Evolutionary conservation across 495 filamentous ascomycete species (phyloP), one percentile per base, ranked within the genome.

Genomic region (Ramalina intermedia): DNA sequence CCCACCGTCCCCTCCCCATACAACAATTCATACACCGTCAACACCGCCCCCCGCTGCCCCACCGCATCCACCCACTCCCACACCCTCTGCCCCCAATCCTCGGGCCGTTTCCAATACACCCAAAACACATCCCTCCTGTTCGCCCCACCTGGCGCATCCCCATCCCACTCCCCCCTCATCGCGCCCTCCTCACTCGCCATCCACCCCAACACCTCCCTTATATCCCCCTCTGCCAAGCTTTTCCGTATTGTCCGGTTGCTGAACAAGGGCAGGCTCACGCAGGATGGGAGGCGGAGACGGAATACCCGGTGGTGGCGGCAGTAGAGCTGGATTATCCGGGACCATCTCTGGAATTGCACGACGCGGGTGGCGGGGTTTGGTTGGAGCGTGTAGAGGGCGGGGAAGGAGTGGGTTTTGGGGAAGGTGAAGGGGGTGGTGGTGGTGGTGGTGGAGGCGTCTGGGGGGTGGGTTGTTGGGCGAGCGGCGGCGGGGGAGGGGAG

Each of bases 271-370:
- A 66, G 66, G 23, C 75, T 71, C 9, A 82, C 59, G 2, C 77
- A 73, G 17, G 84, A 69, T 37, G 75, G 65, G 12, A 91, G 67
- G 3, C 79, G 69, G 26, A 96, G 73, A 27, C 76, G 74, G 70
- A 76, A 93, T 57, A 84, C 60, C 37, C 73, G 78, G 65, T 90
- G 76, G 61, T 82, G 72, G 0, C 78, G 76, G 63, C 85, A 88
- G 80, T 91, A 98, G 57, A 80, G 57, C 49, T 83, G 85, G 58
- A 98, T 79, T 16, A 94, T 76, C n/a, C 75, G 60, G 37, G 82
- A 80, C 91, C 91, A 98, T 67, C 83, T 85, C 33, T 72, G 64
- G 46, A 87, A 78, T 62, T 96, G 91, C 20, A 78, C 73, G 63
- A 76, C 73, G 57, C 77, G 83, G 11, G 86, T 94, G 26, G 71